phyloP scores from a whole-genome alignment of 257 asterid genomes.

The Lithospermum erythrorhizon region DNA sequence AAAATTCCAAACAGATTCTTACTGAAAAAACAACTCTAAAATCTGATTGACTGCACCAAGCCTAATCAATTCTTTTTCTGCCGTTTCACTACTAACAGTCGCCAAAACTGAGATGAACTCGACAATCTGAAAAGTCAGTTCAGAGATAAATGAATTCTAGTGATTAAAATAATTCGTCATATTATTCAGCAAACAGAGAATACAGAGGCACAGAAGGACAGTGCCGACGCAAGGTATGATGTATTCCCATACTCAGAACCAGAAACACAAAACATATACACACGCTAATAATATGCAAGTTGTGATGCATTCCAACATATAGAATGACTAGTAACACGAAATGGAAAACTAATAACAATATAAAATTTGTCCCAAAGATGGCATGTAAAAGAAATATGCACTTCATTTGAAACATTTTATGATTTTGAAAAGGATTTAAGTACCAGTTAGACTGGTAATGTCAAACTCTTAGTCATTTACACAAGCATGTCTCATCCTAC shows the following conservation, averaged over 20 bases:
- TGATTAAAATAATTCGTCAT: no score
- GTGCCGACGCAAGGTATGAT: neutral
- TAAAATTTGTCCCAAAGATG: neutral
- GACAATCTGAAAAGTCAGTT: slow-evolving; percentile 43
- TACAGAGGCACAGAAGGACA: neutral
- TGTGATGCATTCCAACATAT: neutral
- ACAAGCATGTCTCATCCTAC: no score
- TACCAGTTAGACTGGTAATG: neutral
- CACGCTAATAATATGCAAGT: neutral
- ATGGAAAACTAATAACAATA: neutral
- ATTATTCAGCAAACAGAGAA: no score
- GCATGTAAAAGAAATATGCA: neutral
- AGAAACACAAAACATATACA: neutral
- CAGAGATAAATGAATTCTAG: neutral
- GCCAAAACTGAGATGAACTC: slow-evolving; percentile 88
- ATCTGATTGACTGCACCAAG: slow-evolving; percentile 62
- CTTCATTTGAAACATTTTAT: neutral
- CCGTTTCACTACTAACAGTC: slow-evolving; percentile 61
- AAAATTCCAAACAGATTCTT: slow-evolving; percentile 13
- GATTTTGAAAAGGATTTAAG: neutral
- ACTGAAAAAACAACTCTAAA: slow-evolving; percentile 68
- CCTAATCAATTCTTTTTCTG: slow-evolving; percentile 69
- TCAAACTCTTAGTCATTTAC: neutral
- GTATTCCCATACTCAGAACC: neutral
- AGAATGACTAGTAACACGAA: neutral